These are phyloP conservation scores for Fusarium pseudonygamai DNA, from an alignment of 2,329 filamentous ascomycete genomes.

Conservation along the genomic window DNA sequence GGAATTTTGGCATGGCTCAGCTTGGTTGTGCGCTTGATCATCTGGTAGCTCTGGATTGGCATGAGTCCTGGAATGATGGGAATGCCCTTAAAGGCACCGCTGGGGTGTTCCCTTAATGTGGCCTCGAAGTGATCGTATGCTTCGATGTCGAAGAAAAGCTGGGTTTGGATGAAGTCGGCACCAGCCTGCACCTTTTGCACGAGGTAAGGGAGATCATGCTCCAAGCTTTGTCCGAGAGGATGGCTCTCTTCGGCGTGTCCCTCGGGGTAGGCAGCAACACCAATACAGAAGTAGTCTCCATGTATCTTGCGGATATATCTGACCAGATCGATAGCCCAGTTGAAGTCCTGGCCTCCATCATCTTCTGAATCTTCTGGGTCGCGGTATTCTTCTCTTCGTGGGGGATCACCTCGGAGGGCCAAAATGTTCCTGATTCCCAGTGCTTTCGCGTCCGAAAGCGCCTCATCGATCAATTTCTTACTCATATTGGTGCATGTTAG, in stretches of 20 bases:
- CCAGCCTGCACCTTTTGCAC: conserved; percentile 91
- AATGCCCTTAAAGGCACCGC: conserved; percentile 84
- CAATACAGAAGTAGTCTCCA: conserved; percentile 95
- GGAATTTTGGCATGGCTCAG: conserved; percentile 90
- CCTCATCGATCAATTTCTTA: conserved; percentile 82
- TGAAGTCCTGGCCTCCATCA: conserved; percentile 79
- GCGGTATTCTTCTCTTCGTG: conserved; percentile 86
- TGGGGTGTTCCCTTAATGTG: conserved; percentile 80
- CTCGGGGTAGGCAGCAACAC: conserved; percentile 94
- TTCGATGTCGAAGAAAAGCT: conserved; percentile 91
- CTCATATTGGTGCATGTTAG: conserved; percentile 99
- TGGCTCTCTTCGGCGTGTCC: conserved; percentile 92
- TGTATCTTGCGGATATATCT: conserved; percentile 86
- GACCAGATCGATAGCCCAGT: conserved; percentile 89
- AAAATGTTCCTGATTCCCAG: conserved; percentile 94
- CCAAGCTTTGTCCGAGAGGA: conserved; percentile 73
- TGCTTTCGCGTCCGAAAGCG: conserved; percentile 88
- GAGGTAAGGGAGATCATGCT: conserved; percentile 87
- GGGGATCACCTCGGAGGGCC: conserved; percentile 90
- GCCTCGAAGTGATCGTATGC: conserved; percentile 85
- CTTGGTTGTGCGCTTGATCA: conserved; percentile 92
- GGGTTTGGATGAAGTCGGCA: conserved; percentile 98
- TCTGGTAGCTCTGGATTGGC: conserved; percentile 98
- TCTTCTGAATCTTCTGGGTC: conserved; percentile 66
- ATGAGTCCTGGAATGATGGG: conserved; percentile 95